These are phyloP conservation scores for Arthroderma sp. DNA, from an alignment of 2,329 filamentous ascomycete species.

Conservation along the genomic window DNA sequence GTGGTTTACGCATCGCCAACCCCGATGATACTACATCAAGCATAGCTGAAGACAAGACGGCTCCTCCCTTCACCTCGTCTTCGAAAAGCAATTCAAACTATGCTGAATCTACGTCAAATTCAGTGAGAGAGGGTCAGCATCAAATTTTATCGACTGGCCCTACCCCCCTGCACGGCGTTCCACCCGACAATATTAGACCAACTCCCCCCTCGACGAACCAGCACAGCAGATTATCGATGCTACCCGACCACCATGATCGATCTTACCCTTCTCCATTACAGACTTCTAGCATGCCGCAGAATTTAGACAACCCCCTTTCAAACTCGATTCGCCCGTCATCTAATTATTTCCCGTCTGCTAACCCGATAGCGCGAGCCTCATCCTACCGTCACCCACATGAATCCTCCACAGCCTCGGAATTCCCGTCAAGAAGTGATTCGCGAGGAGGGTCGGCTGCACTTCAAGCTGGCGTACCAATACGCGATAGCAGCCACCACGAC, in stretches of 20 bases:
- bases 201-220: not conserved
- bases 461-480: constrained; percentile 47
- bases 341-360: constrained; percentile 28
- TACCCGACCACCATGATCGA: not conserved
- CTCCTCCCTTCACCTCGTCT: not conserved
- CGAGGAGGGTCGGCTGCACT: constrained; percentile 47
- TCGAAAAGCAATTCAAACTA: too few relatives aligned
- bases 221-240: not conserved
- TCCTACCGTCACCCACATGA: constrained; percentile 47
- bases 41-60: constrained; percentile 19
- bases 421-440: constrained; percentile 48
- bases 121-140: too few relatives aligned
- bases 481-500: constrained; percentile 58
- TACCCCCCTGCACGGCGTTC: too few relatives aligned
- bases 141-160: too few relatives aligned
- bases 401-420: constrained; percentile 42
- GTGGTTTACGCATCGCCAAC: constrained; percentile 92
- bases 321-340: constrained; percentile 30
- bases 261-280: not conserved
- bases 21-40: constrained; percentile 57
- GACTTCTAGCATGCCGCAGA: not conserved
- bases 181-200: not conserved
- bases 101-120: too few relatives aligned
- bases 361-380: constrained; percentile 26
- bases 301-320: constrained; percentile 14